These are phyloP conservation scores for Coleophoma eucalyptorum DNA, from an alignment of 2,329 filamentous ascomycete species.

Conservation along the genomic window DNA sequence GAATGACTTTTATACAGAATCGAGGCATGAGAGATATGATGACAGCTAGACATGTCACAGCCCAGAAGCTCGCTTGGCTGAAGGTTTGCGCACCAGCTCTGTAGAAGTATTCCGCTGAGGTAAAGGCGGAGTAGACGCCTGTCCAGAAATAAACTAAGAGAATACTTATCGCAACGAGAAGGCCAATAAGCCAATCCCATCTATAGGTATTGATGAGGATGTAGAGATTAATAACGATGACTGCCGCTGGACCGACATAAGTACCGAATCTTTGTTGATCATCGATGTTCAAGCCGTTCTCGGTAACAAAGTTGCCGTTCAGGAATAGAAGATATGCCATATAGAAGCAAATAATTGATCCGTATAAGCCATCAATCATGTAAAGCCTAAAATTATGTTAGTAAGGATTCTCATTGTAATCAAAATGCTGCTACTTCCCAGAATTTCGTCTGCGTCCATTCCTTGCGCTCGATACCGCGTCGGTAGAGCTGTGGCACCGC, in stretches of 20 bases:
- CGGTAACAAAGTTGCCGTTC: slow-evolving; percentile 63
- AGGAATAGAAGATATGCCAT: slow-evolving; percentile 81
- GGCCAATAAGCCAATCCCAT: slow-evolving; percentile 94
- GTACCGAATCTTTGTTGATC: slow-evolving; percentile 83
- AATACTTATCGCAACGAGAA: slow-evolving; percentile 78
- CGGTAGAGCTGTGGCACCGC: slow-evolving; percentile 95
- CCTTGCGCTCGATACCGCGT: slow-evolving; percentile 88
- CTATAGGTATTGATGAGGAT: slow-evolving; percentile 94
- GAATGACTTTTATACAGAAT: slow-evolving; percentile 79
- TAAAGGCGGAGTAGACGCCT: slow-evolving; percentile 65
- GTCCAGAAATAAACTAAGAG: slow-evolving; percentile 95
- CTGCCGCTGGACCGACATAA: slow-evolving; percentile 79
- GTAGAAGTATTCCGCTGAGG: slow-evolving; percentile 66
- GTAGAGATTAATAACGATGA: slow-evolving; percentile 89
- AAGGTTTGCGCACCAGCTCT: slow-evolving; percentile 76
- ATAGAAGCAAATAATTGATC: slow-evolving; percentile 90
- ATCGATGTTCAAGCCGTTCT: slow-evolving; percentile 68
- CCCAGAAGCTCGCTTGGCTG: slow-evolving; percentile 81
- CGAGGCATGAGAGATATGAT: slow-evolving; percentile 82
- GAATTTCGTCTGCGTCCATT: slow-evolving; percentile 96
- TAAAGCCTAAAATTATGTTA: slow-evolving; percentile 62
- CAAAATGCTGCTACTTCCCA: slow-evolving; percentile 58
- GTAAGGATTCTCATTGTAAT: slow-evolving; percentile 1
- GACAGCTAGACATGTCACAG: slow-evolving; percentile 72
- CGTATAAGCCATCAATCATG: slow-evolving; percentile 92